A percentile compares a stretch with the other conserved stretches of the same genome.
Conservation (phyloP, 2,329 filamentous ascomycete species). For the Massarina eburnea region DNA sequence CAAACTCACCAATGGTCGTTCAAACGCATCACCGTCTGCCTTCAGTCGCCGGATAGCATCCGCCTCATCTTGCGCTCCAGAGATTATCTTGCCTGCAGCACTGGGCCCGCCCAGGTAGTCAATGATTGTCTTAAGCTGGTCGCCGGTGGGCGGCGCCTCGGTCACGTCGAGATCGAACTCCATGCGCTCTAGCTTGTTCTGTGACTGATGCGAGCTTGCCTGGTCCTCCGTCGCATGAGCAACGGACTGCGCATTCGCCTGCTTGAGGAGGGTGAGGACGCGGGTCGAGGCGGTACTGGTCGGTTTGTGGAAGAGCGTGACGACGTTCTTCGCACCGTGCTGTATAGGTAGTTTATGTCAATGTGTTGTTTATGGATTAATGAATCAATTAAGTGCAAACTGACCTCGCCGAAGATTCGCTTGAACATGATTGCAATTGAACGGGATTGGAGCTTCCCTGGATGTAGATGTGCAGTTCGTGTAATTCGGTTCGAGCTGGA, state of each 20-base stretch:
- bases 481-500: not conserved
- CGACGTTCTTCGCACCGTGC: constrained; percentile 67
- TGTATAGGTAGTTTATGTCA: constrained; percentile 24
- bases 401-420: constrained; percentile 8
- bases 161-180: constrained; percentile 88
- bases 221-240: constrained; percentile 73
- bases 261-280: constrained; percentile 76
- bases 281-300: constrained; percentile 70
- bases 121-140: constrained; percentile 81
- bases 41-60: constrained; percentile 82
- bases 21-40: constrained; percentile 67
- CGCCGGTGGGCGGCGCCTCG: constrained; percentile 74
- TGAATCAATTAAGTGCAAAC: not conserved
- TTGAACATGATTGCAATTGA: constrained; percentile 6
- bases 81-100: constrained; percentile 66
- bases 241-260: constrained; percentile 70
- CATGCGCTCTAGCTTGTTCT: constrained; percentile 61
- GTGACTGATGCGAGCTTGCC: constrained; percentile 64
- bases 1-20: constrained; percentile 70
- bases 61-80: constrained; percentile 70
- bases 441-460: not conserved
- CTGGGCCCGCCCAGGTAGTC: constrained; percentile 69
- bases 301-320: constrained; percentile 94
- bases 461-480: not conserved
- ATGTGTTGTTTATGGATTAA: not conserved